Evolutionary conservation across 192 early-diverging fungal genomes (phyloP), one percentile per base, ranked within the genome.

Genomic region (Lobosporangium transversale): DNA sequence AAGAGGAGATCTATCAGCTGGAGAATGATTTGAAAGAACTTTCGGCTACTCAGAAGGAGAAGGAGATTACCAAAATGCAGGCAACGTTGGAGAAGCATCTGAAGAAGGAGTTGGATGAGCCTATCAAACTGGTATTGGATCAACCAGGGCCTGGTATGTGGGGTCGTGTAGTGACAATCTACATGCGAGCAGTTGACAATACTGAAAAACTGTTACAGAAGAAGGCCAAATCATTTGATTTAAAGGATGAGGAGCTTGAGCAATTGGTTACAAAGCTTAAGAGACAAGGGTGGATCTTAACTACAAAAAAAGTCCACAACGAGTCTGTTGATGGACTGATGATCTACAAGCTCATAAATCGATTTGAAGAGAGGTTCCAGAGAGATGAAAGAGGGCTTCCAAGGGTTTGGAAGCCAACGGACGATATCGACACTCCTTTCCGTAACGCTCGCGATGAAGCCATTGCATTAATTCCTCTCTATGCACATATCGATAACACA

Each of bases 391-490:
- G 85, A 35, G 98, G 97, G 1, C 63, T 98, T 14, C 98, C 98
- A 23, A 83, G 94, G 18, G 91, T 99, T 18, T 99, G 98, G 98
- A 91, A 86, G 42, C 93, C 95, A 1, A 86, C 86, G 4, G 98
- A 99, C 68, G 95, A 97, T 67, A 97, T 99, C 60, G 97, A 99
- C 69, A 80, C 83, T 14, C 85, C 87, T 49, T 99, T 95, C 78
- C 83, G 87, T 14, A 69, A 70, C 23, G 91, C 97, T 4, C 86
- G 92, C 63, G 85, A 89, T 11, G 86, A 88, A 15, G 85, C 71
- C 2, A 9, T 75, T 5, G 45, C 11, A 17, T 26, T 67, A 11
- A 50, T 76, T 20, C 58, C 53, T 2, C 30, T 76, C 33, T 76
- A 67, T 15, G 56, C 63, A 26, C 20, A 37, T 2, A 75, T 75